Evolutionary conservation across 106 monocot species (phyloP).

Genomic region (Ottelia alismoides): DNA sequence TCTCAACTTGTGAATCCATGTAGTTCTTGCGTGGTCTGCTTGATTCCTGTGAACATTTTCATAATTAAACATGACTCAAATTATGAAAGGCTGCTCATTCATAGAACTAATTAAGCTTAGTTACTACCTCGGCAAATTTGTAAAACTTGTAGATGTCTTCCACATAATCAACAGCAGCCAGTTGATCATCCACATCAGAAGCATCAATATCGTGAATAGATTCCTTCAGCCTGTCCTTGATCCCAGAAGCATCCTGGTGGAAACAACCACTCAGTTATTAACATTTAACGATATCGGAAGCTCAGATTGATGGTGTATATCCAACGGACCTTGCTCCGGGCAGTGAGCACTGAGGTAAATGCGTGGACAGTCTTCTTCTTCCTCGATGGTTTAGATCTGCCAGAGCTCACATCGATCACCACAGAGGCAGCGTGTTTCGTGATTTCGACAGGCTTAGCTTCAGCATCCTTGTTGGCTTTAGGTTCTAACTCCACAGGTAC

Average conservation of each 20-base stretch:
- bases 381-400: not conserved
- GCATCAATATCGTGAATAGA: slow-evolving; percentile 34
- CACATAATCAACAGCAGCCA: slow-evolving; percentile 51
- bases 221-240: slow-evolving; percentile 10
- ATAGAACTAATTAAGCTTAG: not conserved
- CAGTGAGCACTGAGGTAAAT: slow-evolving; percentile 21
- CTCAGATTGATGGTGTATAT: not conserved
- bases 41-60: slow-evolving; percentile 11
- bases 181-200: slow-evolving; percentile 27
- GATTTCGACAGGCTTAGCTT: slow-evolving; percentile 1
- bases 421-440: no score
- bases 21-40: slow-evolving; percentile 21
- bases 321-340: slow-evolving; percentile 15
- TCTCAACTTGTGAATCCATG: slow-evolving; percentile 39
- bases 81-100: not conserved
- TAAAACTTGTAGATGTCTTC: slow-evolving; percentile 66
- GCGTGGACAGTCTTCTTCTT: slow-evolving; percentile 12
- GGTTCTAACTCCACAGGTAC: not conserved
- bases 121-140: slow-evolving; percentile 16
- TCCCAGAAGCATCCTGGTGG: slow-evolving; percentile 25
- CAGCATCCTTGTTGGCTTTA: not conserved
- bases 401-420: not conserved
- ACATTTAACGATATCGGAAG: no score
- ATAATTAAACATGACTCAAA: not conserved
- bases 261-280: no score